Evolutionary conservation across 1,284 basidiomycete species (phyloP), one percentile per base, ranked within the genome.

Genomic region (Malassezia caprae): DNA sequence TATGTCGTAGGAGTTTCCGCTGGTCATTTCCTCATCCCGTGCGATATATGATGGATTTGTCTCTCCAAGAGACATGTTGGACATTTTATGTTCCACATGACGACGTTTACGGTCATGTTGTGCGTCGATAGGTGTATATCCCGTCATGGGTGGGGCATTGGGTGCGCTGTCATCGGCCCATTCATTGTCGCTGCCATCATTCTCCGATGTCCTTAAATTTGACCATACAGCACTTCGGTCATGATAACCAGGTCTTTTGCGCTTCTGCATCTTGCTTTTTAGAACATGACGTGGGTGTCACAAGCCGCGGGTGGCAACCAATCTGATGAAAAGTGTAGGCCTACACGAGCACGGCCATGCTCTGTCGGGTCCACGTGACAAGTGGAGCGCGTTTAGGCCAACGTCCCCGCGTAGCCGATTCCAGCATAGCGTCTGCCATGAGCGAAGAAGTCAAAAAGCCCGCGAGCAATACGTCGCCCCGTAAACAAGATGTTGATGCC

Each of bases 401-500:
- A 39, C 37, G 32, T 39, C 37, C 37, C 37, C 37, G 37, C 37
- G 37, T 21, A 39, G 19, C 6, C 13, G 8, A 24, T 43, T 15
- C 11, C 15, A 34, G 13, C 32, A n/a, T 27, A 43, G 5, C 27
- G 41, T 43, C 13, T 8, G 41, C 30, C 43, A 45, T 45, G 43
- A 32, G n/a, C 43, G 27, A 45, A 32, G 27, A 45, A 19, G 2
- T 4, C n/a, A 45, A 21, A 43, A 24, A n/a, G 23, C 24, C 24
- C 13, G 41, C 41, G n/a, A 42, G 40, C 19, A 49, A 27, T n/a
- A 8, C 37, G 13, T 42, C 55, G 23, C 30, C 37, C 5, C 49
- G 55, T 23, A 51, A 52, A 30, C 49, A 57, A 27, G 66, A 68
- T 43, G 70, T 74, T 17, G 72, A 74, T 42, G 63, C 67, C n/a